Percentiles rank a stretch among this genome's conserved stretches.
These are phyloP conservation scores for Claviceps maximensis DNA, from an alignment of 2,329 filamentous ascomycete genomes.

Conservation along the genomic window DNA sequence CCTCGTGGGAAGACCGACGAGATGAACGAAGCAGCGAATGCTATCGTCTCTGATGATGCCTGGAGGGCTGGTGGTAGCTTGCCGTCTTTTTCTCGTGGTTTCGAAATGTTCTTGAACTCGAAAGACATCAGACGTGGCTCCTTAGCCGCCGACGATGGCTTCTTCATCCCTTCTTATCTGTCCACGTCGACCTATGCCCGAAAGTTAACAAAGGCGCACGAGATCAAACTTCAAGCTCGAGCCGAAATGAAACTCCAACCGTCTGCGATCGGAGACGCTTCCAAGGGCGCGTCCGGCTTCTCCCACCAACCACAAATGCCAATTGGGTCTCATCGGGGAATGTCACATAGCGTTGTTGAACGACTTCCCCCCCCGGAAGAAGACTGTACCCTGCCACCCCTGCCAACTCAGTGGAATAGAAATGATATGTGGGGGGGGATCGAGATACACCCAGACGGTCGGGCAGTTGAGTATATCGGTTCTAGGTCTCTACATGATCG, in stretches of 20 bases:
- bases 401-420: conserved; percentile 75
- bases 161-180: conserved; percentile 80
- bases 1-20: conserved; percentile 8
- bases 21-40: conserved; percentile 23
- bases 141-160: conserved; percentile 26
- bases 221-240: conserved; percentile 40
- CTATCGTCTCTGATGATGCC: conserved; percentile 11
- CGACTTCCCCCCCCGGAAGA: conserved; percentile 49
- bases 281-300: conserved; percentile 40
- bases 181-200: conserved; percentile 64
- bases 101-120: conserved; percentile 32
- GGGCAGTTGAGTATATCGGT: conserved; percentile 51
- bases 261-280: conserved; percentile 25
- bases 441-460: conserved; percentile 61
- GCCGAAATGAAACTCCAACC: conserved; percentile 26
- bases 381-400: conserved; percentile 44
- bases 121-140: conserved; percentile 15
- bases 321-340: conserved; percentile 52
- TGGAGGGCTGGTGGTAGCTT: conserved; percentile 18
- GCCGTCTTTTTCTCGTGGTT: conserved; percentile 38
- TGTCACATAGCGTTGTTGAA: conserved; percentile 77
- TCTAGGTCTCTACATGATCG: conserved; percentile 34
- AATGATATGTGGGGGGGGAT: conserved; percentile 60
- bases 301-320: conserved; percentile 23
- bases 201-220: conserved; percentile 58